A percentile compares a stretch with the other conserved stretches of the same genome.
phyloP scores from a whole-genome alignment of 306 rosid genomes.

The Sesbania bispinosa region DNA sequence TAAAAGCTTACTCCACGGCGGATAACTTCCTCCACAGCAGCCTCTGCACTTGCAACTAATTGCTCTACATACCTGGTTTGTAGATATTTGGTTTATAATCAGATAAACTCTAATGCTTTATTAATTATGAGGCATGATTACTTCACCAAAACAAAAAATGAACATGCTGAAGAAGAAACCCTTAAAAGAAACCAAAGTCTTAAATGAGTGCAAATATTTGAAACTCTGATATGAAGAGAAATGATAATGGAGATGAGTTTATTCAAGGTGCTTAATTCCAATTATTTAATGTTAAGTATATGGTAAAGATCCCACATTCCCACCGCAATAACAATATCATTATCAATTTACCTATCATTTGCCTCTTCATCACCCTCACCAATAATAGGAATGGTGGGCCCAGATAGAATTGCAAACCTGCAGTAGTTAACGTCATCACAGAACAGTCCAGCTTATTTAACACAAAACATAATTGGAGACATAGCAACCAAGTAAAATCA shows the following conservation, averaged over 20 bases:
- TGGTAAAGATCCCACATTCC: slow-evolving; percentile 14
- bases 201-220: slow-evolving; percentile 21
- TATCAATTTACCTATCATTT: slow-evolving; percentile 73
- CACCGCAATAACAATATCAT: slow-evolving; percentile 18
- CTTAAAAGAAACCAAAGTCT: slow-evolving; percentile 17
- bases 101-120: slow-evolving; percentile 19
- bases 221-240: slow-evolving; percentile 18
- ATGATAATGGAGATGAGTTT: slow-evolving; percentile 8
- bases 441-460: slow-evolving; percentile 24
- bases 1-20: slow-evolving; percentile 75
- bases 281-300: neutral
- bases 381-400: slow-evolving; percentile 96
- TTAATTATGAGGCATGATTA: neutral
- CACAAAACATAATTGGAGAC: slow-evolving; percentile 6
- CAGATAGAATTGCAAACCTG: slow-evolving; percentile 94
- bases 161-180: slow-evolving; percentile 12
- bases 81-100: slow-evolving; percentile 23
- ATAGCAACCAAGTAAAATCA: neutral
- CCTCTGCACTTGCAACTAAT: slow-evolving; percentile 93
- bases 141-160: neutral
- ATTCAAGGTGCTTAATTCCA: slow-evolving; percentile 9
- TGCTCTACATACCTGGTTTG: slow-evolving; percentile 82
- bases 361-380: slow-evolving; percentile 97
- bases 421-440: slow-evolving; percentile 38
- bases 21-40: slow-evolving; percentile 92